These are phyloP conservation scores for Phytophthora palmivora DNA, from an alignment of 352 stramenopile genomes.

Conservation along the genomic window DNA sequence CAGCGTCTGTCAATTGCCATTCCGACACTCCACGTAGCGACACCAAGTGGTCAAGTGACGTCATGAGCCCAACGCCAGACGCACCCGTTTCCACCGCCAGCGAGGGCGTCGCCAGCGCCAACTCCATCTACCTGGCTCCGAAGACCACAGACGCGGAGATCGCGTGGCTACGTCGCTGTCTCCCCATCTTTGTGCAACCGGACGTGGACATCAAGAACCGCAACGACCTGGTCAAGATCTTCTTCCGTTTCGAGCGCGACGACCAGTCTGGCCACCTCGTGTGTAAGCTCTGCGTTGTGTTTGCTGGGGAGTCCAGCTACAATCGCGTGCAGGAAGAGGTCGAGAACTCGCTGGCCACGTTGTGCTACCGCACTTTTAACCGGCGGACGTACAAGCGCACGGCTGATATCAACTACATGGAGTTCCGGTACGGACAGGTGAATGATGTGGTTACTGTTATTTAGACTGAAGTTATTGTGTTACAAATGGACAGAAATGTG, in stretches of 20 bases:
- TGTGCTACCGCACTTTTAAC: conserved; percentile 88
- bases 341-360: conserved; percentile 82
- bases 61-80: conserved; percentile 33
- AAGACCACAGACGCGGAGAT: conserved; percentile 56
- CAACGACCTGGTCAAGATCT: conserved; percentile 86
- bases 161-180: conserved; percentile 78
- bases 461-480: conserved; percentile 1
- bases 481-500: conserved; percentile 49
- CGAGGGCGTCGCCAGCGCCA: conserved; percentile 22
- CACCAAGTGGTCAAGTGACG: no score
- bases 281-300: conserved; percentile 87
- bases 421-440: conserved; percentile 55
- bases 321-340: conserved; percentile 73
- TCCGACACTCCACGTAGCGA: conserved; percentile 10
- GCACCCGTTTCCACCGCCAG: conserved; percentile 24
- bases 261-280: conserved; percentile 50
- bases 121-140: conserved; percentile 27
- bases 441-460: no score
- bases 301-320: conserved; percentile 85
- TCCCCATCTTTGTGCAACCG: conserved; percentile 87
- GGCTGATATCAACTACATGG: conserved; percentile 91
- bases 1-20: conserved; percentile 20
- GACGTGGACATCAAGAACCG: conserved; percentile 83
- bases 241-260: conserved; percentile 83
- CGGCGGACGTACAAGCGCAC: conserved; percentile 88